These are phyloP conservation scores for Chloropicon primus DNA, from an alignment of 139 green algal species.

Conservation along the genomic window DNA sequence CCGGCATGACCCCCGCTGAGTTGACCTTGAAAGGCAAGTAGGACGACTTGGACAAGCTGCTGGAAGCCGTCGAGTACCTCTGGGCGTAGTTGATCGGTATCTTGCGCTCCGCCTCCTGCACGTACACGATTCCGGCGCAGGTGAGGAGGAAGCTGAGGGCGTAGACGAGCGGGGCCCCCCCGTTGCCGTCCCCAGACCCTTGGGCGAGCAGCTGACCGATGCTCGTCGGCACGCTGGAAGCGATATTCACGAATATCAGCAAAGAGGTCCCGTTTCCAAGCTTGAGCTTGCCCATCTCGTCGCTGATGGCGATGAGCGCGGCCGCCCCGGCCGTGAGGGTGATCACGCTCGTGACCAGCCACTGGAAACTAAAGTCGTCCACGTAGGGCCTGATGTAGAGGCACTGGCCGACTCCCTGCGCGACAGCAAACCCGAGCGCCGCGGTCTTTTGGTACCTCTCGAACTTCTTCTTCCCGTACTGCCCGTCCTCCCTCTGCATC, in stretches of 20 bases:
- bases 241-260: conserved; percentile 97
- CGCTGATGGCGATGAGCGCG: conserved; percentile 66
- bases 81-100: conserved; percentile 95
- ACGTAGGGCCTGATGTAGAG: conserved; percentile 55
- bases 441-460: conserved; percentile 69
- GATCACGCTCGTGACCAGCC: conserved; percentile 48
- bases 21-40: conserved; percentile 99
- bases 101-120: conserved; percentile 86
- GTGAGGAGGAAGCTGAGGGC: conserved; percentile 71
- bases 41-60: conserved; percentile 50
- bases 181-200: conserved; percentile 4
- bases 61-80: conserved; percentile 25
- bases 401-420: conserved; percentile 58
- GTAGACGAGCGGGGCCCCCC: conserved; percentile 34
- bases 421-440: conserved; percentile 18
- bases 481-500: conserved; percentile 90
- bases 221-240: conserved; percentile 65
- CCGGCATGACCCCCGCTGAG: conserved; percentile 89
- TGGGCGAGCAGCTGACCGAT: conserved; percentile 49
- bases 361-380: conserved; percentile 61
- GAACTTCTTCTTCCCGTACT: conserved; percentile 68
- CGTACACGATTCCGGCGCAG: conserved; percentile 93
- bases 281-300: conserved; percentile 90
- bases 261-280: conserved; percentile 95
- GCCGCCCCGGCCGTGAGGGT: conserved; percentile 74